A percentile compares a stretch with the other conserved stretches of the same genome.
These are phyloP conservation scores for Vigna angularis DNA, from an alignment of 306 rosid species.

Conservation along the genomic window DNA sequence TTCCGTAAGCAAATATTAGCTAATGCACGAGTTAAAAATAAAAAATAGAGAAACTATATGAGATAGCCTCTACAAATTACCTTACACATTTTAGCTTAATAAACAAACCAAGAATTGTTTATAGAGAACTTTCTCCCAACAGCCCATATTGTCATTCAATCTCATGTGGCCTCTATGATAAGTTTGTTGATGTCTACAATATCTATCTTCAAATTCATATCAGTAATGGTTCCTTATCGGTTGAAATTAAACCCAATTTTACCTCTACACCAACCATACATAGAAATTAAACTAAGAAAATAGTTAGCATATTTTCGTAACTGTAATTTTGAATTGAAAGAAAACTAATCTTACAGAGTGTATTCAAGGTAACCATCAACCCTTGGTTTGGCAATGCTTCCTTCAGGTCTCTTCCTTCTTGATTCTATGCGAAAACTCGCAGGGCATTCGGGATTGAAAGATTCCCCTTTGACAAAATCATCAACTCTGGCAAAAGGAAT, in stretches of 20 bases:
- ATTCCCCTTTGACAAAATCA: constrained; percentile 85
- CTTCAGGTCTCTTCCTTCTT: constrained; percentile 70
- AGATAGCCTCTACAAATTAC: too few species aligned
- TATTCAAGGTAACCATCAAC: constrained; percentile 88
- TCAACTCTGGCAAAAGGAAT: constrained; percentile 77
- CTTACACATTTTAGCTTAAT: too few species aligned
- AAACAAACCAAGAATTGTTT: too few species aligned
- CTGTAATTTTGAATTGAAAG: neutral
- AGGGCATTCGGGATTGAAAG: constrained; percentile 69
- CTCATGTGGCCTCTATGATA: neutral
- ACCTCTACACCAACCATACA: neutral
- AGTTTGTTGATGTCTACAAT: neutral
- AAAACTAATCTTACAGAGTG: constrained; percentile 63
- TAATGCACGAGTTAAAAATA: too few species aligned
- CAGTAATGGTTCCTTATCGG: neutral
- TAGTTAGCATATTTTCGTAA: neutral
- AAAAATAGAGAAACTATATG: too few species aligned
- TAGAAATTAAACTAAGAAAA: too few species aligned
- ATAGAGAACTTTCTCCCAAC: too few species aligned
- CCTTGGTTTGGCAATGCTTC: constrained; percentile 77
- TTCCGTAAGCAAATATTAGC: too few species aligned
- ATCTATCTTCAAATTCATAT: neutral
- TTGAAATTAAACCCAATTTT: neutral
- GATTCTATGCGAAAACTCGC: constrained; percentile 81
- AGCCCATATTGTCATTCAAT: neutral